Evolutionary conservation across 768 basidiomycete species (phyloP).

Genomic region (Leccinum olivaceopallidum): DNA sequence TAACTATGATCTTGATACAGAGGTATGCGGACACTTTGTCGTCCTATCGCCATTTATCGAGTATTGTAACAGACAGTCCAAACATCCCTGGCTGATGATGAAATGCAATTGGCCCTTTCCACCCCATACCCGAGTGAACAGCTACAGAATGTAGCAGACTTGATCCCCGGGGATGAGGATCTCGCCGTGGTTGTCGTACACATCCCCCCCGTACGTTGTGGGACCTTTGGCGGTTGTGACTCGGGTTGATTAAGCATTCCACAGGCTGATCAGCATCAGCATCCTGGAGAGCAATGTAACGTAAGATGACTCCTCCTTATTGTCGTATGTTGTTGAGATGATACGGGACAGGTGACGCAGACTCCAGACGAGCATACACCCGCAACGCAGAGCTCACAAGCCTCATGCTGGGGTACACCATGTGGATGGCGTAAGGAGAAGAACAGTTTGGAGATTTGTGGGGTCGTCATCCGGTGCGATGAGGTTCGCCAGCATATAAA

Average conservation of each 20-base stretch:
- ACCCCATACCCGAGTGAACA: not conserved
- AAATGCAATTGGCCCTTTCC: not conserved
- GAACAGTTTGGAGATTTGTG: not conserved
- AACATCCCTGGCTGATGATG: not conserved
- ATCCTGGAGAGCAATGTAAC: too few species aligned
- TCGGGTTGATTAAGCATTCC: not conserved
- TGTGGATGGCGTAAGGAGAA: conserved; percentile 1
- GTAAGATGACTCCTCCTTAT: not conserved
- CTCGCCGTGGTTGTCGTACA: not conserved
- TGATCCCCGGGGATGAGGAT: too few species aligned
- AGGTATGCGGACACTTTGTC: not conserved
- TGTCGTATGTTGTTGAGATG: not conserved
- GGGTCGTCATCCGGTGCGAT: not conserved
- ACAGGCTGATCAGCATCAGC: not conserved
- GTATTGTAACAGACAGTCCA: not conserved
- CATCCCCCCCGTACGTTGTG: not conserved
- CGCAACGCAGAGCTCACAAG: not conserved
- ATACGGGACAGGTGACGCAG: not conserved
- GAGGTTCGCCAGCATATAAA: not conserved
- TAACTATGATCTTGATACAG: not conserved
- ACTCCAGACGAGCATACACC: not conserved
- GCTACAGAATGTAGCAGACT: not conserved
- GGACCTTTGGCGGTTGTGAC: not conserved
- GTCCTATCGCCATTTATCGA: not conserved
- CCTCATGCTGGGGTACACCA: not conserved